Base-by-base conservation (phyloP, 768 basidiomycete genomes). In the Boletus patriciae region DNA sequence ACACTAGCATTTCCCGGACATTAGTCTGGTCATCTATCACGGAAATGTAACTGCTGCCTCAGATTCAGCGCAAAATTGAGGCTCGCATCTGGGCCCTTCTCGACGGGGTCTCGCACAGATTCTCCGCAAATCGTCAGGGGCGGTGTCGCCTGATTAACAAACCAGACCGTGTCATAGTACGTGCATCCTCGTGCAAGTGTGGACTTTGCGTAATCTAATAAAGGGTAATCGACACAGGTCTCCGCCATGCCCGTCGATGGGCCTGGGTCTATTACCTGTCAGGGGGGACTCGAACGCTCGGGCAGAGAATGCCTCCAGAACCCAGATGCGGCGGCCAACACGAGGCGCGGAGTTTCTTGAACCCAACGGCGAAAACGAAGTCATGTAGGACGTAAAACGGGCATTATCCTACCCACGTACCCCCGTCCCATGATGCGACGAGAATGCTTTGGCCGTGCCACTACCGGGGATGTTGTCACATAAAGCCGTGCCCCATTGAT, bases 321-420 rank as follows among this genome's bases (percentile, higher is more conserved):
- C 11, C 31, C 31, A 31, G 31, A 31, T 11, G 27, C 12, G 42
- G 36, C 18, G 42, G 36, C 18, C 31, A 36, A 27, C 52, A 55
- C 8, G 59, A 61, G 46, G 48, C 21, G n/a, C 46, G 42, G 50
- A 21, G 38, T 36, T 46, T 29, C 55, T 48, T 29, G n/a, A 19
- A 15, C 45, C 21, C 45, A 54, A 15, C 21, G 29, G 21, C 41
- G 36, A 58, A 37, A 29, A 43, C 25, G 33, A 34, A 48, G 27
- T 13, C 18, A 31, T 21, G 11, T 36, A 12, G 27, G 55, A 58
- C 46, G 46, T 58, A 59, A 58, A 58, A 37, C 27, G 29, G 29
- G 41, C 27, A 44, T 18, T 23, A 16, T 11, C 18, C 16, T 10
- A 29, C n/a, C 15, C 36, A 23, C 25, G 25, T 31, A 21, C 44